Conservation (phyloP, 352 stramenopile species). For the Pythium dissotocum region DNA sequence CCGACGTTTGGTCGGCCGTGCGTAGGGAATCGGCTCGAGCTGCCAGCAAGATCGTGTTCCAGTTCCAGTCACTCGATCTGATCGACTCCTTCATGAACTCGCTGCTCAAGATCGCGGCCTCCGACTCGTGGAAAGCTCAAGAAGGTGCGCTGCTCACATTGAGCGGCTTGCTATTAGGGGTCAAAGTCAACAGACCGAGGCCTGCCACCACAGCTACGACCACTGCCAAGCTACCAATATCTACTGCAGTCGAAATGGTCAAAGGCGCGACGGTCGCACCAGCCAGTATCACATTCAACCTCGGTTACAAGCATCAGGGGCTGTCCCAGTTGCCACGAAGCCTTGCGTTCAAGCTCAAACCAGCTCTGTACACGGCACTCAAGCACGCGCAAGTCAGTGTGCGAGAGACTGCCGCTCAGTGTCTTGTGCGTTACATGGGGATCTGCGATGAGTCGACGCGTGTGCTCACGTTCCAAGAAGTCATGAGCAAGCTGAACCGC, state of each 20-base stretch:
- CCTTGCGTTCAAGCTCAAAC: constrained; percentile 41
- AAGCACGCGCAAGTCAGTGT: constrained; percentile 60
- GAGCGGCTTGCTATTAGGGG: constrained; percentile 33
- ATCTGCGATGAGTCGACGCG: constrained; percentile 58
- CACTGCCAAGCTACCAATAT: not conserved
- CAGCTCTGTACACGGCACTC: constrained; percentile 54
- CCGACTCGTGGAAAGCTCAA: constrained; percentile 41
- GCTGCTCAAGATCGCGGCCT: constrained; percentile 38
- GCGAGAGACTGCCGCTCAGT: constrained; percentile 50
- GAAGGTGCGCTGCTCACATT: constrained; percentile 54
- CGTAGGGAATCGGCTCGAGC: constrained; percentile 47
- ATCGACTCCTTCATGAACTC: constrained; percentile 47
- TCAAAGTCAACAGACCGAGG: constrained; percentile 25
- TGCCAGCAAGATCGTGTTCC: constrained; percentile 29
- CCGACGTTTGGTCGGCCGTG: constrained; percentile 71
- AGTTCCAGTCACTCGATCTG: constrained; percentile 29
- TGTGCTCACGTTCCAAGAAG: constrained; percentile 65
- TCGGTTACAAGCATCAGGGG: constrained; percentile 29
- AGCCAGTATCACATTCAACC: constrained; percentile 23
- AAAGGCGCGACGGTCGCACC: not conserved
- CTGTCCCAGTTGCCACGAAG: constrained; percentile 6
- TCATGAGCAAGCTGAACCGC: constrained; percentile 76
- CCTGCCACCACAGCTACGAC: not conserved
- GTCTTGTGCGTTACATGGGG: constrained; percentile 42
- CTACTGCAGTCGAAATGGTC: constrained; percentile 4